A percentile compares a stretch with the other conserved stretches of the same genome.
phyloP scores from a whole-genome alignment of 2,329 filamentous ascomycete genomes.

The Sclerotinia trifoliorum region DNA sequence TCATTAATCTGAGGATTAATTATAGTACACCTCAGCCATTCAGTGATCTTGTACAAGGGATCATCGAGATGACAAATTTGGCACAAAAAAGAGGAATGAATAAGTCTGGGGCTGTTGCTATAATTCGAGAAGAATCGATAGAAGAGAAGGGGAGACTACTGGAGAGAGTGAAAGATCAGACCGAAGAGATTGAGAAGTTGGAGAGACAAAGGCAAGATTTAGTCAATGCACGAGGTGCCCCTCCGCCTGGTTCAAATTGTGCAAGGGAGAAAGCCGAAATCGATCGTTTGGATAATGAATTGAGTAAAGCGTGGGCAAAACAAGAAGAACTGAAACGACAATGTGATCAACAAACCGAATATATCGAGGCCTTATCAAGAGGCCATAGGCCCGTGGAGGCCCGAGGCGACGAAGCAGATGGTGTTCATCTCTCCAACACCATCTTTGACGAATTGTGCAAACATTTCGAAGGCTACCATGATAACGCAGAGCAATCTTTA shows the following conservation, averaged over 20 bases:
- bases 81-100: not conserved
- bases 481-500: not conserved
- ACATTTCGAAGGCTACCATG: slow-evolving; percentile 16
- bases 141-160: not conserved
- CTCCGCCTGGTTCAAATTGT: not conserved
- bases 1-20: slow-evolving; percentile 6
- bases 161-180: not conserved
- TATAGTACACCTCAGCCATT: slow-evolving; percentile 6
- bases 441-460: slow-evolving; percentile 1
- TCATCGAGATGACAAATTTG: not conserved
- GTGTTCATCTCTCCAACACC: not conserved
- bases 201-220: slow-evolving; percentile 3
- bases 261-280: not conserved
- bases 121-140: not conserved
- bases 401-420: not conserved
- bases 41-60: slow-evolving; percentile 1
- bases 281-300: not conserved
- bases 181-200: not conserved
- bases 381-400: not conserved
- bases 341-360: not conserved
- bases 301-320: not conserved
- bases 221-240: not conserved
- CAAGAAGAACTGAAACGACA: not conserved
- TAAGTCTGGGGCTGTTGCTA: no score
- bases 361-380: slow-evolving; percentile 1